These are phyloP conservation scores for Mycena citricolor DNA, from an alignment of 1,284 basidiomycete genomes.

Conservation along the genomic window DNA sequence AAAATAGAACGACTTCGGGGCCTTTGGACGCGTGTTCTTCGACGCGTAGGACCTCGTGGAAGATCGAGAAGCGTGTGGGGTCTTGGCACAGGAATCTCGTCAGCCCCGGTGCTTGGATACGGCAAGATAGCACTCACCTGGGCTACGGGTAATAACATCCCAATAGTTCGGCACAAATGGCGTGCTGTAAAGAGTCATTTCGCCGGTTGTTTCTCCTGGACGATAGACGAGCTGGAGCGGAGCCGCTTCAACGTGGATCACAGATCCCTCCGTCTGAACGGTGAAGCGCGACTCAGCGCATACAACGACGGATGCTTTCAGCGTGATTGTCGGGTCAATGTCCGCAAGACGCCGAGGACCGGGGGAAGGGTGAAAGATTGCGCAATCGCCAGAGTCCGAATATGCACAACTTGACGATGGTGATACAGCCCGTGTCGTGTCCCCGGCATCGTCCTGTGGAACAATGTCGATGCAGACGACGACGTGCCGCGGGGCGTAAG, in stretches of 20 bases:
- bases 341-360: slow-evolving; percentile 50
- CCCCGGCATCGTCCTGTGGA: slow-evolving; percentile 33
- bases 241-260: slow-evolving; percentile 51
- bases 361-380: slow-evolving; percentile 36
- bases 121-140: slow-evolving; percentile 41
- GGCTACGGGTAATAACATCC: slow-evolving; percentile 49
- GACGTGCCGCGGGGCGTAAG: slow-evolving; percentile 31
- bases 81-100: slow-evolving; percentile 37
- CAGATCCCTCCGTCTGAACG: slow-evolving; percentile 46
- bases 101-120: background rate
- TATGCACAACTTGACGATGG: slow-evolving; percentile 21
- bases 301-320: slow-evolving; percentile 45
- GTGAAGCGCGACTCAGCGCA: slow-evolving; percentile 53
- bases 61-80: slow-evolving; percentile 53
- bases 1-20: slow-evolving; percentile 47
- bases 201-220: slow-evolving; percentile 33
- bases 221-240: slow-evolving; percentile 41
- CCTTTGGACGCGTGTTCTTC: slow-evolving; percentile 22
- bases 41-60: slow-evolving; percentile 54
- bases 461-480: slow-evolving; percentile 63
- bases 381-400: slow-evolving; percentile 25
- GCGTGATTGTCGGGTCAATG: slow-evolving; percentile 66
- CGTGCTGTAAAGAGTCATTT: slow-evolving; percentile 51
- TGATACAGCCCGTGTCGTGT: too few species aligned
- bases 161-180: slow-evolving; percentile 60